Evolutionary conservation across 768 basidiomycete genomes (phyloP), one percentile per base, ranked within the genome.

Genomic region (Mycena polygramma): DNA sequence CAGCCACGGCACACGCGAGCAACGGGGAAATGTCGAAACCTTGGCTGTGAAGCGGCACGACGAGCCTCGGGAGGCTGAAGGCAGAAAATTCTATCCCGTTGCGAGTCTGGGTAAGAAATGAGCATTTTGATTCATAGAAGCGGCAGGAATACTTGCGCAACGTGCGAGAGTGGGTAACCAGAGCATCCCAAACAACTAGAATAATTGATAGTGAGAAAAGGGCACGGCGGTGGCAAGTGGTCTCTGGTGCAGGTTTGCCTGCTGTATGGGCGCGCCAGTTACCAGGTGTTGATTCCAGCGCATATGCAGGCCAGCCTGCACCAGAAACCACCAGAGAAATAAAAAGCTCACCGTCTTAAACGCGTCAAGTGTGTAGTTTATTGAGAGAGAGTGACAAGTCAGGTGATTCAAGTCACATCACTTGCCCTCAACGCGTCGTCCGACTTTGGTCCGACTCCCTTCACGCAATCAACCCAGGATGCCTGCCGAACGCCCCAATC

Each of bases 281-380:
- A 39, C 54, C 54, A n/a, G 6, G 54, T 55, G 35, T 55, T 36
- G 54, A 39, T 55, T 55, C 54, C 35, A 55, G 54, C 36, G 19
- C 36, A 20, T 5, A 20, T 37, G 36, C 36, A 37, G 20, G 36
- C 36, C 2, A 8, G 39, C 7, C 54, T 36, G 19, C 10, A 15
- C 53, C 26, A 54, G 15, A 35, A 4, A 35, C 30, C 9, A 36
- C 10, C 20, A 46, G 39, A 39, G 39, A 39, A 39, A 39, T n/a
- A n/a, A n/a, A n/a, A n/a, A n/a, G n/a, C 39, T 39, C 13, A 39
- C 39, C 39, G 39, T n/a, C n/a, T n/a, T n/a, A n/a, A n/a, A n/a
- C n/a, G n/a, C n/a, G n/a, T n/a, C n/a, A n/a, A n/a, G n/a, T n/a
- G n/a, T n/a, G n/a, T 45, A 17, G 43, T 45, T 45, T 45, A 17